Evolutionary conservation across 2,329 filamentous ascomycete species (phyloP), one percentile per base, ranked within the genome.

Genomic region (Coleophoma crateriformis): DNA sequence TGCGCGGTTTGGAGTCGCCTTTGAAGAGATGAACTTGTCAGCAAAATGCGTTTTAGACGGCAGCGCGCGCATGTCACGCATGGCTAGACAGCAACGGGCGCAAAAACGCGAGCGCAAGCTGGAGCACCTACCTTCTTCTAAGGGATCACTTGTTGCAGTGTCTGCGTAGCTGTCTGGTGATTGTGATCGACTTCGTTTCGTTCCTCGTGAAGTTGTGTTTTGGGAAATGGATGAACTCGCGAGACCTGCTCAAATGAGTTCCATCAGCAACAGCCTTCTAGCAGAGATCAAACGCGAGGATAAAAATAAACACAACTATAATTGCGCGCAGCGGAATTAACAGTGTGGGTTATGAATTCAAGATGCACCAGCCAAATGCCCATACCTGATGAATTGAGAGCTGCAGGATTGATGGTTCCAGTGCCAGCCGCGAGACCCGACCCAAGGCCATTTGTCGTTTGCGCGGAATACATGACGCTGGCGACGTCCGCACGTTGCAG

Each of bases 401-500:
- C 88, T 65, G 88, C 88, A 68, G 90, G 90, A 77, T 95, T 89
- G 77, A 95, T 94, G 67, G 90, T 95, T 68, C 87, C 88, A 76
- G 86, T 86, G 68, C 88, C 86, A 79, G 87, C 86, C 63, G 78
- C 74, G 53, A 72, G 35, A 65, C 50, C 71, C 71, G 51, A 63
- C 65, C 66, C 69, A 61, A 76, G 67, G 71, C 82, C 82, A 76
- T 85, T 85, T 70, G 84, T 78, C 69, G 84, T 78, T 70, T 81
- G 77, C 69, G 78, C 74, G 68, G 79, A 76, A 75, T 78, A 79
- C 75, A 78, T 76, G n/a, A 41, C 27, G 45, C 53, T 53, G 68
- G 52, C 52, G 46, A 43, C 46, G 47, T 48, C 54, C 50, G 58
- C 58, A 51, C 52, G 69, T 70, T 64, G 64, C 69, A 66, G 69